Base-by-base conservation (phyloP, 495 filamentous ascomycete genomes). In the Penicillium argentinense region DNA sequence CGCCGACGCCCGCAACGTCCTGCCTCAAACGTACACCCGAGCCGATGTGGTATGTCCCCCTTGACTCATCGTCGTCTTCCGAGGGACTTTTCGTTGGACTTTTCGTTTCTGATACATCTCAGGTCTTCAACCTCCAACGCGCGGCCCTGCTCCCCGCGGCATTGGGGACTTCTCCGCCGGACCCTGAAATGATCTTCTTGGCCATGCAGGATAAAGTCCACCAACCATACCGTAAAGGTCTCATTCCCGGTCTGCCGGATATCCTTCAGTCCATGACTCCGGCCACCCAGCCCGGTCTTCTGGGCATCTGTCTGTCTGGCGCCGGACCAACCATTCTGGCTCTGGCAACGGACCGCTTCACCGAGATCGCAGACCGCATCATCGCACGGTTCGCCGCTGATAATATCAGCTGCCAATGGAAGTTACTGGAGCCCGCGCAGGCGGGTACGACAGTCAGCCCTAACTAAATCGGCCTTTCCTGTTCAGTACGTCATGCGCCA, bases 121-220 rank as follows among this genome's bases (percentile, higher is more conserved):
- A 88, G 84, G 84, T 91, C 4, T 97, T 96, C 78, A 98, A 97
- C 68, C 74, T 96, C 44, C 93, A 97, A 64, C 81, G 93, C 46
- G 86, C 92, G 60, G 89, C 91, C 12, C 73, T 97, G 17, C 82
- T 98, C 9, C 88, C 91, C 9, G 83, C 85, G 4, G 90, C 90
- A 2, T 73, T 98, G 49, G 91, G 91, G 34, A 79, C 85, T 51
- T 89, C 85, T 12, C 93, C 93, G 5, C 92, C 91, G n/a, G 85
- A 96, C 59, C 81, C 92, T 28, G 85, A 91, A 50, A 84, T 90
- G 66, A 97, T 98, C 63, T 95, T 89, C 72, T 77, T 91, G 21
- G 92, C 89, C 21, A 98, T 98, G 93, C 91, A 96, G 68, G 93
- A 98, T 71, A 93, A 89, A 65, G 77, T 98, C 28, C 93, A 98